Conservation (phyloP, 345 rosid genomes). For the Cochlearia excelsa region DNA sequence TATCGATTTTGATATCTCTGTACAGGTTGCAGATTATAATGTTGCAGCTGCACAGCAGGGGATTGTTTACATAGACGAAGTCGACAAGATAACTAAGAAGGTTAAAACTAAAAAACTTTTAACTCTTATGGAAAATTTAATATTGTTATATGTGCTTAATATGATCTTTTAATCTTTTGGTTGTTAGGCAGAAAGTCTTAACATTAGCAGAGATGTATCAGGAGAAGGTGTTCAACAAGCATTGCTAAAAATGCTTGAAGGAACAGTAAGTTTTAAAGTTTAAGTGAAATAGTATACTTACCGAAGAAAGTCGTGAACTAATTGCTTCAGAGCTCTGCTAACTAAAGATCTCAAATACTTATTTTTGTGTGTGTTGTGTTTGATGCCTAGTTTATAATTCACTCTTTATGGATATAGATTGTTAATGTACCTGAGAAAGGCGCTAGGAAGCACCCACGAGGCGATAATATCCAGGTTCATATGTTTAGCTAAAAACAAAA, state of each 20-base stretch:
- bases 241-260: slow-evolving; percentile 93
- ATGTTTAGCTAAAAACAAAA: neutral
- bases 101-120: slow-evolving; percentile 31
- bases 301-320: neutral
- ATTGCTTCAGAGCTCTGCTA: slow-evolving; percentile 11
- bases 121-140: slow-evolving; percentile 12
- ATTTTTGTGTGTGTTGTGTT: neutral
- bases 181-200: slow-evolving; percentile 89
- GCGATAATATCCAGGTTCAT: slow-evolving; percentile 97
- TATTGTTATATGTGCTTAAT: neutral
- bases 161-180: slow-evolving; percentile 23
- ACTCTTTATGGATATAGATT: slow-evolving; percentile 47
- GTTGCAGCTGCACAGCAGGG: slow-evolving; percentile 99
- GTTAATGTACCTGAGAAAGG: slow-evolving; percentile 99
- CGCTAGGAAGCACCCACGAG: slow-evolving; percentile 97
- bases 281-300: neutral
- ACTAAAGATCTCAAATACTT: neutral
- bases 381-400: slow-evolving; percentile 19
- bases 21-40: slow-evolving; percentile 91
- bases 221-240: slow-evolving; percentile 99
- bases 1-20: slow-evolving; percentile 5
- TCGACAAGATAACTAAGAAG: slow-evolving; percentile 98
- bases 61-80: slow-evolving; percentile 96
- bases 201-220: slow-evolving; percentile 98
- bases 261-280: slow-evolving; percentile 70